Base-by-base conservation (phyloP, 2,329 filamentous ascomycete species). In the Fusarium sp. region DNA sequence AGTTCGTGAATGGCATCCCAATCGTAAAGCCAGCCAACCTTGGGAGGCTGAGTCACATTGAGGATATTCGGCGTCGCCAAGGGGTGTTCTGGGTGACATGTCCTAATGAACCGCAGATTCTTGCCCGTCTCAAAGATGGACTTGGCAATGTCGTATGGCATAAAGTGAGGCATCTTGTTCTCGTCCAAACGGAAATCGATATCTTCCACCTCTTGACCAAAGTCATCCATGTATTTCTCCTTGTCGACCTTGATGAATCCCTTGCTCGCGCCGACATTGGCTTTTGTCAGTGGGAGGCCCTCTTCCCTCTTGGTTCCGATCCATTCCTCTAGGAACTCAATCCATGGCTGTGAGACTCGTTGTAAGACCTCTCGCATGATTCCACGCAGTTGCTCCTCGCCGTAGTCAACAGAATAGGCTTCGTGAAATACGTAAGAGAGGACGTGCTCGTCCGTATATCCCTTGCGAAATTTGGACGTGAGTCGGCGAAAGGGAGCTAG, bases 51-150 rank as follows among this genome's bases (percentile, higher is more conserved):
- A 12, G 85, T 84, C 14, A 83, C 79, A 11, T 79, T 74, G 7
- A 90, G 80, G 7, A 87, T 83, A 29, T 85, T 84, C n/a, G 85
- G 77, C 46, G 85, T 86, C 16, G 90, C 88, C 46, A 96, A 83
- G 0, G 92, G 90, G 78, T 97, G 93, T 2, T 91, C 85, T 6
- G 93, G 88, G 78, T 96, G 93, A 74, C 92, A 90, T 24, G 85
- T 84, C 74, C 91, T 89, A 56, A 97, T 85, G 62, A 96, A 91
- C 9, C 93, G 89, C 56, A 97, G 82, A 79, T 93, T 96, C 75
- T 89, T 90, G 5, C 94, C 94, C 5, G 92, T 93, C 79, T 97
- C 94, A 72, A 96, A 95, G n/a, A 96, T 90, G 6, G 87, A 84
- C 59, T 89, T 87, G 4, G 90, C 91, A 73, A 95, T 88, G 66